Conservation (phyloP, 129 eudicot genomes). For the Artemisia annua region DNA sequence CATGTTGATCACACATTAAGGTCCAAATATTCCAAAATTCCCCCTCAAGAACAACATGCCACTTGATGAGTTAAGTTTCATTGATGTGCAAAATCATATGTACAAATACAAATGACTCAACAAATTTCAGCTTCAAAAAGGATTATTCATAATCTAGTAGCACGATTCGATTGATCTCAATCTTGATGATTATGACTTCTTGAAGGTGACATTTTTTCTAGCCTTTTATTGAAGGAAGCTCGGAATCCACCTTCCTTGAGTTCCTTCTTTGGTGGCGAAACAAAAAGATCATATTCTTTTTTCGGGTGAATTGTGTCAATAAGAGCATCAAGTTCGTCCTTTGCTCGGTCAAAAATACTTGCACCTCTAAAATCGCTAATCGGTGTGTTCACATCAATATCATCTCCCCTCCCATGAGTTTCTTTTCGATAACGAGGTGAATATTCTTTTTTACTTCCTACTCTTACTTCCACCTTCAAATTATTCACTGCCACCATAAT, state of each 20-base stretch:
- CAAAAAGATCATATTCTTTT: too few species aligned
- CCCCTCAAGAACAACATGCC: background rate
- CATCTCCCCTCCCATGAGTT: too few species aligned
- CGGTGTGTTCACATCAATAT: too few species aligned
- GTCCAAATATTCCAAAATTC: background rate
- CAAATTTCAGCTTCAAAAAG: background rate
- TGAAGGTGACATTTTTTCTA: slow-evolving; percentile 35
- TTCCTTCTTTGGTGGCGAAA: too few species aligned
- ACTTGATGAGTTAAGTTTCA: background rate
- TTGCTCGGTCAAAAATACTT: too few species aligned
- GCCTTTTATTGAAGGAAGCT: slow-evolving; percentile 27
- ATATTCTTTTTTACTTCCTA: slow-evolving; percentile 9
- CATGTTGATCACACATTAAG: background rate
- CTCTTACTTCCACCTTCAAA: background rate
- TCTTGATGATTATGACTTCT: slow-evolving; percentile 33
- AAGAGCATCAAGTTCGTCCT: too few species aligned
- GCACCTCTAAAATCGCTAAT: too few species aligned
- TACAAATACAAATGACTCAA: slow-evolving; percentile 1
- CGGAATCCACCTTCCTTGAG: too few species aligned
- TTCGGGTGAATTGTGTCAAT: too few species aligned
- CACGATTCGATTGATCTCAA: background rate
- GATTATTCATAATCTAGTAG: slow-evolving; percentile 1
- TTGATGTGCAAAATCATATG: slow-evolving; percentile 11
- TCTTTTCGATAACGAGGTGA: too few species aligned
- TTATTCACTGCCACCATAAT: too few species aligned